A percentile compares a stretch with the other conserved stretches of the same genome.
Evolutionary conservation across 805 yeast genomes (phyloP).

Genomic region (Candida ulmi): DNA sequence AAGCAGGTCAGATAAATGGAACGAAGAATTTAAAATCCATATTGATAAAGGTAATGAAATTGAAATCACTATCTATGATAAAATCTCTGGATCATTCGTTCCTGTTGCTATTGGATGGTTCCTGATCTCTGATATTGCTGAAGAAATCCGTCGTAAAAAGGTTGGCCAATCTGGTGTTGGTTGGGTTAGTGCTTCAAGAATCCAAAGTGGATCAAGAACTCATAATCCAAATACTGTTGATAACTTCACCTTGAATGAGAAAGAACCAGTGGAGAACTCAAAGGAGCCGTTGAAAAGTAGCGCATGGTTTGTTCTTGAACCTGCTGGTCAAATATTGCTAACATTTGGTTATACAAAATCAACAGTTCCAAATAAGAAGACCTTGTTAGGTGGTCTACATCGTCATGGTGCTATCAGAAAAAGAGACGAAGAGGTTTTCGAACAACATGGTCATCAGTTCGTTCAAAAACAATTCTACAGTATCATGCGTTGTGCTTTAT

Average conservation of each 20-base stretch:
- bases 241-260: conserved; percentile 17
- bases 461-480: conserved; percentile 93
- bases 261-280: conserved; percentile 8
- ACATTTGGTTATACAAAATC: conserved; percentile 77
- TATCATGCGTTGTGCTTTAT: conserved; percentile 94
- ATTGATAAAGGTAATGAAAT: conserved; percentile 91
- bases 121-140: conserved; percentile 84
- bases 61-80: conserved; percentile 83
- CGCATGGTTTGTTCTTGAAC: conserved; percentile 89
- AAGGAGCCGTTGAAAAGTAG: conserved; percentile 42
- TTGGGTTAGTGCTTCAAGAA: conserved; percentile 80
- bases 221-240: conserved; percentile 18
- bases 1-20: conserved; percentile 74
- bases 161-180: conserved; percentile 76
- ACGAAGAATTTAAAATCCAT: conserved; percentile 72
- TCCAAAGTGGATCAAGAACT: conserved; percentile 22
- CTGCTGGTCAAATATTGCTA: conserved; percentile 84
- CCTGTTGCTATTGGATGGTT: conserved; percentile 96
- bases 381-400: conserved; percentile 58
- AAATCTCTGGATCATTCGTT: conserved; percentile 52
- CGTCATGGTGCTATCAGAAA: conserved; percentile 99
- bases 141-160: conserved; percentile 87
- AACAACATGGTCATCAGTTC: conserved; percentile 96
- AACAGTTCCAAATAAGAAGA: conserved; percentile 38
- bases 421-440: conserved; percentile 81